phyloP scores from a whole-genome alignment of 768 basidiomycete species.

The Paxillus ammoniavirescens region DNA sequence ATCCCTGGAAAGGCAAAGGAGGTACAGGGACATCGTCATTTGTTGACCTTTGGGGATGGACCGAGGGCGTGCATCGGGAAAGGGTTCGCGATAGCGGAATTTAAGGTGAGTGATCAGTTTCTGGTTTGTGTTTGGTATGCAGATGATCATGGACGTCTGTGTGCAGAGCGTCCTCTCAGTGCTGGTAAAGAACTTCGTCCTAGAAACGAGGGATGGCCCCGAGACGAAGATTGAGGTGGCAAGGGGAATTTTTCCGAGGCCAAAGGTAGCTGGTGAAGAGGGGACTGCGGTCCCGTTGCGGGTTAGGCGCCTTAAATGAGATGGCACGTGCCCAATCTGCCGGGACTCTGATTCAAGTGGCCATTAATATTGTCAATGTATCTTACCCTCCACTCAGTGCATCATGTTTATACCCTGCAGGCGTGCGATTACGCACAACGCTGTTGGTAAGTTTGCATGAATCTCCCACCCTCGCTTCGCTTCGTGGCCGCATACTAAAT shows the following conservation, averaged over 20 bases:
- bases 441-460: no score
- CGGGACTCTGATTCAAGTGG: no score
- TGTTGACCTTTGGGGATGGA: conserved; percentile 52
- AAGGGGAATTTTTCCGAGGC: conserved; percentile 1
- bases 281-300: conserved; percentile 22
- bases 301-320: conserved; percentile 18
- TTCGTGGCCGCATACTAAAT: no score
- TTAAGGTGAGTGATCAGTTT: conserved; percentile 25
- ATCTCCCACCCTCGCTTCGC: no score
- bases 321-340: not conserved
- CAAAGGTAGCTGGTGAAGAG: no score
- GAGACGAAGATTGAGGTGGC: not conserved
- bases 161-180: conserved; percentile 39
- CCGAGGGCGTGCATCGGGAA: conserved; percentile 50
- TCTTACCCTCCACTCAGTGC: no score
- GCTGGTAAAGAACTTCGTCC: conserved; percentile 28
- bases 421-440: no score
- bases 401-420: no score
- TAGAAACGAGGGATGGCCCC: not conserved
- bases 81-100: conserved; percentile 41
- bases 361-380: no score
- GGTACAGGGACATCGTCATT: conserved; percentile 48
- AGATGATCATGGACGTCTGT: not conserved
- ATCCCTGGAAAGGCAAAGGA: conserved; percentile 31
- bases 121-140: no score